These are phyloP conservation scores for Backusella tarrabulga DNA, from an alignment of 192 early-diverging fungal species.

Conservation along the genomic window DNA sequence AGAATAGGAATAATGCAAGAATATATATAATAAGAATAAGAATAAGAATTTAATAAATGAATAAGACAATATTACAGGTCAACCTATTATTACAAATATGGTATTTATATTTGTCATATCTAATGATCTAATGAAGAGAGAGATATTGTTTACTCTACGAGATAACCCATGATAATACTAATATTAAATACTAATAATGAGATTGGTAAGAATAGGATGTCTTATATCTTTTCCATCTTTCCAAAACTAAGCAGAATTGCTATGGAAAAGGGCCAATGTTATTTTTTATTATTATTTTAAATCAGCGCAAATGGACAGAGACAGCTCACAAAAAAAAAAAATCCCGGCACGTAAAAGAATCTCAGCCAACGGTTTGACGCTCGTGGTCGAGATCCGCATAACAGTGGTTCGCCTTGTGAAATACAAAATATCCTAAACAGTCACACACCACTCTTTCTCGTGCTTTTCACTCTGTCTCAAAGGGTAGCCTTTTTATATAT, in stretches of 20 bases:
- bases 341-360: background rate
- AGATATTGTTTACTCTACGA: no score
- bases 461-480: background rate
- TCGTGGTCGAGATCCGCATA: background rate
- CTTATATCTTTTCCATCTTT: no score
- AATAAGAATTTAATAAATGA: no score
- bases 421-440: background rate
- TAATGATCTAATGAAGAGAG: no score
- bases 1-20: no score
- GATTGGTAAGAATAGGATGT: no score
- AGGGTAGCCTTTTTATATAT: background rate
- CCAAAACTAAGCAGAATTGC: background rate
- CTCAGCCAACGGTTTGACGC: background rate
- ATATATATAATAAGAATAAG: no score
- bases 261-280: background rate
- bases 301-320: background rate
- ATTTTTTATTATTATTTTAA: background rate
- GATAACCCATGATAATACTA: no score
- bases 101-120: no score
- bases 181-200: no score
- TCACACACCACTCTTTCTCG: background rate
- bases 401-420: slow-evolving; percentile 3
- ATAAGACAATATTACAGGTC: no score
- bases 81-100: no score
- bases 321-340: background rate